Evolutionary conservation across 2,329 filamentous ascomycete genomes (phyloP), one percentile per base, ranked within the genome.

Genomic region (Arthrobotrys conoides): DNA sequence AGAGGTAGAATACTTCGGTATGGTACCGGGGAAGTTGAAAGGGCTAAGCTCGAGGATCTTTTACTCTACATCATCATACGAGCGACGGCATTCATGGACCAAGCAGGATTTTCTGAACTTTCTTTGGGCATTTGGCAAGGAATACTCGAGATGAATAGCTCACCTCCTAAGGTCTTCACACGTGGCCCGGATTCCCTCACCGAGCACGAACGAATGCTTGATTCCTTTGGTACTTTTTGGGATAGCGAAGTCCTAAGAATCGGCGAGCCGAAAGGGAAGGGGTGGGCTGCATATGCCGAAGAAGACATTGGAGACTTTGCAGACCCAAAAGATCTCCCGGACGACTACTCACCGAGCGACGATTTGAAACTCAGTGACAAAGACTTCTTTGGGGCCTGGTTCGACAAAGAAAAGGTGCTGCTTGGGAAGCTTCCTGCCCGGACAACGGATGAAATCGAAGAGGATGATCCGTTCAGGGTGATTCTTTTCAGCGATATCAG

Each of bases 71-170:
- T 96, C 0, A 88, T 97, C 18, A 85, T 96, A 0, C 89, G 93
- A 48, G 83, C 91, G n/a, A 95, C 93, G 0, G 84, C 89, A 1
- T 92, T 96, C 82, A 86, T 95, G 33, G 87, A 90, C 53, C 91
- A 97, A 82, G 87, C 92, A 55, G 95, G 95, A 0, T 97, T 92
- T 82, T 86, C 87, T 53, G 95, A 97, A 83, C 86, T 93, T 33
- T 91, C 93, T 0, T 86, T 92, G 2, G 93, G 91, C 9, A 87
- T 91, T 4, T 97, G 95, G 94, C 95, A 98, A 84, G 92, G 90
- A 5, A 82, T 92, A 0, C 84, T 97, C 0, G 95, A 97, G 82
- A 86, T 91, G 66, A 90, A 89, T 18, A 88, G 93, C 76, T 90
- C 89, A 57, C 86, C 86, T 2, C 90, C 92, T 1, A 65, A 81